Evolutionary conservation across 208 protist species (phyloP).

Genomic region (Trichomonas gallinae): DNA sequence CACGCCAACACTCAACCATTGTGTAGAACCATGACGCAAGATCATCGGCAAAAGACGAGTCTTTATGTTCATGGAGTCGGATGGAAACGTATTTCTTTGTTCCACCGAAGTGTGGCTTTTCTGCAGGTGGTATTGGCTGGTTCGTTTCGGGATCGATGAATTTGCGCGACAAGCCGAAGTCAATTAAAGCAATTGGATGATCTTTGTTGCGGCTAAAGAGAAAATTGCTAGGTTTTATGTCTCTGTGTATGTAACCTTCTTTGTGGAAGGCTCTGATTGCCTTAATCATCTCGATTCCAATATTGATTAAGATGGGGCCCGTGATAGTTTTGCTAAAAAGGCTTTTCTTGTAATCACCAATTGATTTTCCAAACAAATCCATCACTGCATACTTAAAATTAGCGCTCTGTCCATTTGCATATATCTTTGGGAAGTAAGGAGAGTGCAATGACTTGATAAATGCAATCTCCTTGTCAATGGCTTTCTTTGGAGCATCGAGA

Average conservation of each 20-base stretch:
- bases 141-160: not conserved
- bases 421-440: not conserved
- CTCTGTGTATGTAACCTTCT: not conserved
- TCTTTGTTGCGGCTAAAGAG: not conserved
- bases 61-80: not conserved
- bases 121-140: not conserved
- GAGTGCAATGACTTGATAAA: not conserved
- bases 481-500: not conserved
- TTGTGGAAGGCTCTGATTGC: not conserved
- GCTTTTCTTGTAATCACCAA: not conserved
- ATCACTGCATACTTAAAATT: not conserved
- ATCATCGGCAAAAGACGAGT: not conserved
- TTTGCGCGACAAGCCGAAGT: not conserved
- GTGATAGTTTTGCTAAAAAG: not conserved
- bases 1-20: not conserved
- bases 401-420: not conserved
- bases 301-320: not conserved
- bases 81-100: not conserved
- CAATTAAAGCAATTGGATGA: not conserved
- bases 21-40: not conserved
- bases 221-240: not conserved
- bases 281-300: not conserved
- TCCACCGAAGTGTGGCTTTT: not conserved
- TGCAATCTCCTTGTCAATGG: not conserved
- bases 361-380: not conserved